A percentile compares a stretch with the other conserved stretches of the same genome.
Conservation (phyloP, 306 rosid genomes). For the Vigna reflexopilosa region DNA sequence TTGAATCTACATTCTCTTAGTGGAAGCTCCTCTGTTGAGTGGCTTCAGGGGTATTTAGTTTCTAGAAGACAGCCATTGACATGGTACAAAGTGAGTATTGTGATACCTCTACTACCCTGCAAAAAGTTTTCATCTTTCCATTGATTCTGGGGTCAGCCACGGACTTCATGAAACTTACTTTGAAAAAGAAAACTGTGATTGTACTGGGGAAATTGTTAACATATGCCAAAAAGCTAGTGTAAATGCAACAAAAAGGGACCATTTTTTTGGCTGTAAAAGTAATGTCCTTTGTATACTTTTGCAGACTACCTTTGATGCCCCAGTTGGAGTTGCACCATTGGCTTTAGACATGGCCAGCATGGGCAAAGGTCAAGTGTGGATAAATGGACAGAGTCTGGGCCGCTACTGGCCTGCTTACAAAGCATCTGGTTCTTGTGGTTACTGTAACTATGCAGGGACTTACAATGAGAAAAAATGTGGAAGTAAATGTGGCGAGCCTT, state of each 20-base stretch:
- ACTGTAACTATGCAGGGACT: slow-evolving; percentile 82
- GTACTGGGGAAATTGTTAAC: slow-evolving; percentile 12
- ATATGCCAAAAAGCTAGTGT: background rate
- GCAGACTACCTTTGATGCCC: slow-evolving; percentile 90
- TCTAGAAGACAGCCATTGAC: slow-evolving; percentile 81
- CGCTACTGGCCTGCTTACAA: slow-evolving; percentile 98
- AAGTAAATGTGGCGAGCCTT: slow-evolving; percentile 84
- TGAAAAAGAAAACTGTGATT: background rate
- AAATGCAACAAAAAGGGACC: slow-evolving; percentile 1
- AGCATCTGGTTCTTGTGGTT: slow-evolving; percentile 80
- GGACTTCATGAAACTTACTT: slow-evolving; percentile 2
- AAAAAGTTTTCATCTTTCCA: background rate
- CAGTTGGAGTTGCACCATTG: slow-evolving; percentile 82
- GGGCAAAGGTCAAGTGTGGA: slow-evolving; percentile 98
- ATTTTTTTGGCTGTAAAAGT: background rate
- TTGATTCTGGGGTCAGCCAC: background rate
- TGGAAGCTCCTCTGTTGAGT: slow-evolving; percentile 95
- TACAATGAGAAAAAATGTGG: slow-evolving; percentile 75
- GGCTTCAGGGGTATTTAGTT: slow-evolving; percentile 79
- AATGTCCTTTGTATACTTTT: slow-evolving; percentile 38
- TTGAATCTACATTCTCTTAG: slow-evolving; percentile 89
- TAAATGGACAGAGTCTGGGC: slow-evolving; percentile 83
- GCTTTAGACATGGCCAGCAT: slow-evolving; percentile 93
- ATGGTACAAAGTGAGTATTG: slow-evolving; percentile 92
- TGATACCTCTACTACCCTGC: slow-evolving; percentile 30